phyloP scores from a whole-genome alignment of 1,139 yeast genomes.

The Suhomyces bribrorum region DNA sequence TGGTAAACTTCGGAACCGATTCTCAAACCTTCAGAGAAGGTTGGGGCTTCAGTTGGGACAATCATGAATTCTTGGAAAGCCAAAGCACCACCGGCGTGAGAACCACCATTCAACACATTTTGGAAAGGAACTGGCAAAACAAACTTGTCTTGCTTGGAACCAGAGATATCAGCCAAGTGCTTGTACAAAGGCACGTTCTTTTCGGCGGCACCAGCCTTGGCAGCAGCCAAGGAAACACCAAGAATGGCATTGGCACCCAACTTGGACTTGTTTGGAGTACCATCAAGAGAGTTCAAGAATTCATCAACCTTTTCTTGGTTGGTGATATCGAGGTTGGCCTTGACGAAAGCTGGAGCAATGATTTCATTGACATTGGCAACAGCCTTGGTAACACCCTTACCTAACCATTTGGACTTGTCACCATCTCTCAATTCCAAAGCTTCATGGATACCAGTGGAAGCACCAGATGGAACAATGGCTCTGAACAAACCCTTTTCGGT shows the following conservation, averaged over 20 bases:
- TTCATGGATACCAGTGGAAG: slow-evolving; percentile 93
- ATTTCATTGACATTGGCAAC: slow-evolving; percentile 85
- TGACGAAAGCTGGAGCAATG: slow-evolving; percentile 85
- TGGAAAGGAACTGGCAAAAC: slow-evolving; percentile 96
- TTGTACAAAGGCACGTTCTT: slow-evolving; percentile 83
- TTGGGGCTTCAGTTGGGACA: slow-evolving; percentile 84
- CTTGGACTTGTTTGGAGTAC: slow-evolving; percentile 92
- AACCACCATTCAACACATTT: slow-evolving; percentile 97
- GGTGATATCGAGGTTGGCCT: slow-evolving; percentile 70
- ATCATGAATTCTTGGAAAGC: slow-evolving; percentile 99
- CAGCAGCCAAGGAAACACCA: slow-evolving; percentile 91
- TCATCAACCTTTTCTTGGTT: slow-evolving; percentile 81
- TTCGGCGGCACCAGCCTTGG: slow-evolving; percentile 94
- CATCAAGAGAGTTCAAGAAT: slow-evolving; percentile 77
- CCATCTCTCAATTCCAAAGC: slow-evolving; percentile 95
- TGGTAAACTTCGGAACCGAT: slow-evolving; percentile 97
- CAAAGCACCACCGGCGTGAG: slow-evolving; percentile 98
- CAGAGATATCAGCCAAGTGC: slow-evolving; percentile 76
- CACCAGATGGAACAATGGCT: slow-evolving; percentile 95
- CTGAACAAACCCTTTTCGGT: slow-evolving; percentile 87
- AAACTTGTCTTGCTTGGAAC: slow-evolving; percentile 55
- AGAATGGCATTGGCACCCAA: slow-evolving; percentile 95
- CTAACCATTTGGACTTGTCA: slow-evolving; percentile 91
- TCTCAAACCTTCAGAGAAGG: slow-evolving; percentile 92
- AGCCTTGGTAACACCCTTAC: slow-evolving; percentile 93